A percentile compares a stretch with the other conserved stretches of the same genome.
Evolutionary conservation across 192 early-diverging fungal species (phyloP).

Genomic region (Backusella luteola): DNA sequence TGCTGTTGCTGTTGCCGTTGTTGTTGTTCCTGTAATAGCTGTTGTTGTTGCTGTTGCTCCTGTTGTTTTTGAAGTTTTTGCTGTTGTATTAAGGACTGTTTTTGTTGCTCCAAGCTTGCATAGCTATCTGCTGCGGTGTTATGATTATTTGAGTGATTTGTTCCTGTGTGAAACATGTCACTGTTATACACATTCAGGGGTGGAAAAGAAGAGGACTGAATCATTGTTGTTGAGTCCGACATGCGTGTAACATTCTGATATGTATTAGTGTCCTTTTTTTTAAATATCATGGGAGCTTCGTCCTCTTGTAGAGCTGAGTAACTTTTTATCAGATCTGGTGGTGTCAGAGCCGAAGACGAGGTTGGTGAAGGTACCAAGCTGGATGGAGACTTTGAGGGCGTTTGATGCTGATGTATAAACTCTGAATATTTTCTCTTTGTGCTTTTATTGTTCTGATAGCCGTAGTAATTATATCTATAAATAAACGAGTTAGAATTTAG

Average conservation of each 20-base stretch:
- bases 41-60: background rate
- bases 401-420: background rate
- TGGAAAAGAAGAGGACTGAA: background rate
- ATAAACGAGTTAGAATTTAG: background rate
- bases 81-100: background rate
- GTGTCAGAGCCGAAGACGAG: background rate
- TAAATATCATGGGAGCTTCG: background rate
- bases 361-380: background rate
- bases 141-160: background rate
- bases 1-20: background rate
- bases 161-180: background rate
- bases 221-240: background rate
- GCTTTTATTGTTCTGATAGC: background rate
- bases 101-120: background rate
- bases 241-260: background rate
- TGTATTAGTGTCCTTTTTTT: background rate
- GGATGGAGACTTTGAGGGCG: background rate
- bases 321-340: constrained; percentile 3
- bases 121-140: background rate
- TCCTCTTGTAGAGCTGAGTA: background rate
- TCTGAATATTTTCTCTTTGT: constrained; percentile 13
- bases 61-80: background rate
- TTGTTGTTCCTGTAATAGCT: background rate
- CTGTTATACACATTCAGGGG: background rate
- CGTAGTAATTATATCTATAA: background rate